Conservation (phyloP, 257 asterid genomes). For the Avicennia marina region DNA sequence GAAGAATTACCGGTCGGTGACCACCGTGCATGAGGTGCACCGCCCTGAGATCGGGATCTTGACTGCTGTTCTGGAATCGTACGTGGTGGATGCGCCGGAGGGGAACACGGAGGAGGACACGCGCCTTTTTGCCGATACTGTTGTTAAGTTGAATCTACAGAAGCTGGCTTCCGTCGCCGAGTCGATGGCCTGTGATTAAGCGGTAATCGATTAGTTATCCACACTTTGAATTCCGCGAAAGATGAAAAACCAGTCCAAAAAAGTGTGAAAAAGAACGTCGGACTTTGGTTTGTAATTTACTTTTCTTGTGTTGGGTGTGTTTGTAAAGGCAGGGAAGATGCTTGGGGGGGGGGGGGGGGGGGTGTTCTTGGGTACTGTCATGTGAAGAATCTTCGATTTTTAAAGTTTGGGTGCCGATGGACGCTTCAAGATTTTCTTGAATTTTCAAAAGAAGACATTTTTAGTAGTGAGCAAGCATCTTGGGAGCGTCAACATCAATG, state of each 20-base stretch:
- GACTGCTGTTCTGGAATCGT: constrained; percentile 71
- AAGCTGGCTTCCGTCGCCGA: constrained; percentile 67
- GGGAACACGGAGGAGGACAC: constrained; percentile 93
- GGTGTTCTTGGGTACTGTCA: neutral
- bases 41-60: constrained; percentile 29
- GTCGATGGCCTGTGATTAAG: constrained; percentile 21
- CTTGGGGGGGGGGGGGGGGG: neutral
- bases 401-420: neutral
- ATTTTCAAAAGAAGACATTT: neutral
- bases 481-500: constrained; percentile 1
- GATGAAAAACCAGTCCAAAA: neutral
- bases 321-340: neutral
- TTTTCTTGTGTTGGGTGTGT: neutral
- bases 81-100: constrained; percentile 84
- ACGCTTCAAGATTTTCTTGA: neutral
- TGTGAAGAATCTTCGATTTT: constrained; percentile 5
- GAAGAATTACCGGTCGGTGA: constrained; percentile 66
- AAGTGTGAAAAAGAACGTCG: neutral
- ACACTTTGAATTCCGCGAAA: constrained; percentile 1
- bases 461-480: neutral
- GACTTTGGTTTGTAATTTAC: constrained; percentile 5
- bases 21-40: constrained; percentile 56
- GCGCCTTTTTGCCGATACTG: constrained; percentile 81
- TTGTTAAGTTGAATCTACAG: constrained; percentile 73
- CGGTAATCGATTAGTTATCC: neutral